phyloP scores from a whole-genome alignment of 177 flowering plant species.

The Vitis hybrid region DNA sequence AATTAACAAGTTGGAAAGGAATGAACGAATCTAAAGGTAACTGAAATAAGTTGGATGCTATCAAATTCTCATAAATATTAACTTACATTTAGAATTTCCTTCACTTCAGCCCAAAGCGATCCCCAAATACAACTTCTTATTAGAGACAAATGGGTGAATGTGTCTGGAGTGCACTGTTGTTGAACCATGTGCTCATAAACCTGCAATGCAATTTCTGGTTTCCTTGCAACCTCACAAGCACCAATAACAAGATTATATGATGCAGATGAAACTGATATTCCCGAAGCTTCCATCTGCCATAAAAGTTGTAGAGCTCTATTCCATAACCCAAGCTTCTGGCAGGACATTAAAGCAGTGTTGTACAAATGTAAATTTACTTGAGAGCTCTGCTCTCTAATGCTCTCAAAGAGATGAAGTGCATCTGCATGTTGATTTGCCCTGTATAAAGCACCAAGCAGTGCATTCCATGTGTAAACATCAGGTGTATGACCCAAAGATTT shows the following conservation, averaged over 20 bases:
- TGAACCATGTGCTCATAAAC: slow-evolving; percentile 84
- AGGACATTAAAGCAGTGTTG: slow-evolving; percentile 67
- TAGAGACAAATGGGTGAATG: slow-evolving; percentile 68
- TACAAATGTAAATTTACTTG: slow-evolving; percentile 54
- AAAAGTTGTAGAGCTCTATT: slow-evolving; percentile 74
- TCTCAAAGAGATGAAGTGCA: slow-evolving; percentile 68
- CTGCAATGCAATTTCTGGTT: slow-evolving; percentile 75
- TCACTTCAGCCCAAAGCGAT: slow-evolving; percentile 68
- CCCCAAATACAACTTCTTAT: slow-evolving; percentile 84
- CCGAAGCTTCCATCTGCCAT: slow-evolving; percentile 81
- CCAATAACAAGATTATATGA: slow-evolving; percentile 79
- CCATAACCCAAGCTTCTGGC: slow-evolving; percentile 76
- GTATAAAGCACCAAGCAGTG: slow-evolving; percentile 67
- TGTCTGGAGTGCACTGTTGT: slow-evolving; percentile 58
- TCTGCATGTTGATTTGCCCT: slow-evolving; percentile 49
- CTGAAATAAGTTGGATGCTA: neutral
- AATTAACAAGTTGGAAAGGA: neutral
- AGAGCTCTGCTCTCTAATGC: slow-evolving; percentile 33
- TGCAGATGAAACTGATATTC: slow-evolving; percentile 39
- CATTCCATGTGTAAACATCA: slow-evolving; percentile 86
- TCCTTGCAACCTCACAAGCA: slow-evolving; percentile 81
- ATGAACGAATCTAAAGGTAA: neutral
- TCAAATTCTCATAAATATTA: neutral
- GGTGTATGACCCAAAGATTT: slow-evolving; percentile 54
- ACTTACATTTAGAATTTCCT: slow-evolving; percentile 70